Evolutionary conservation across 2,329 filamentous ascomycete genomes (phyloP).

Genomic region (Teratosphaeria gauchensis): DNA sequence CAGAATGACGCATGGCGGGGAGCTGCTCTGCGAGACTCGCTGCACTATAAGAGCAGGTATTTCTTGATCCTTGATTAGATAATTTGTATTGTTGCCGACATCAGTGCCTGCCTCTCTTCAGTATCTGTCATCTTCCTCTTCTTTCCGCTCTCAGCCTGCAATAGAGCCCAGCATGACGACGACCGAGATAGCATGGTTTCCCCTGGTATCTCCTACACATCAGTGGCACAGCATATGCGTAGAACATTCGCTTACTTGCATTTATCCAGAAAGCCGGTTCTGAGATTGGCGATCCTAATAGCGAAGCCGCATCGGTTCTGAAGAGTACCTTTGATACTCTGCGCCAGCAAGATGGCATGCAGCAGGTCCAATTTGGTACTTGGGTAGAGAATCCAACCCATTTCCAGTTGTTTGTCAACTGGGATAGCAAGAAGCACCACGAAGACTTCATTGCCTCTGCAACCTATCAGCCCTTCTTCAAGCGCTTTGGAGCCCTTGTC

Average conservation of each 20-base stretch:
- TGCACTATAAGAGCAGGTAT: background rate
- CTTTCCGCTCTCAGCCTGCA: background rate
- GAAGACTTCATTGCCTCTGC: slow-evolving; percentile 29
- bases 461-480: slow-evolving; percentile 31
- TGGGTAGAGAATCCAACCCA: slow-evolving; percentile 30
- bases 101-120: background rate
- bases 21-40: background rate
- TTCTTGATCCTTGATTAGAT: background rate
- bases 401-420: slow-evolving; percentile 33
- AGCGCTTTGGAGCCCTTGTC: slow-evolving; percentile 22
- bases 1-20: background rate
- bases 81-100: background rate
- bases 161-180: slow-evolving; percentile 18
- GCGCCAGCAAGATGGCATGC: slow-evolving; percentile 27
- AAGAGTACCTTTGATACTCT: slow-evolving; percentile 27
- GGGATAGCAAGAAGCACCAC: slow-evolving; percentile 33
- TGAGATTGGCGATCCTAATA: slow-evolving; percentile 23
- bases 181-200: slow-evolving; percentile 33
- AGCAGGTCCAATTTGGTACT: slow-evolving; percentile 27
- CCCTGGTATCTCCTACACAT: slow-evolving; percentile 15
- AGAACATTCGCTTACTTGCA: background rate
- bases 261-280: slow-evolving; percentile 19
- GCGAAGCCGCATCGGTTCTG: slow-evolving; percentile 22
- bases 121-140: background rate
- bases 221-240: background rate